Base-by-base conservation (phyloP, 2,329 filamentous ascomycete genomes). In the Sarocladiaceae sp. region DNA sequence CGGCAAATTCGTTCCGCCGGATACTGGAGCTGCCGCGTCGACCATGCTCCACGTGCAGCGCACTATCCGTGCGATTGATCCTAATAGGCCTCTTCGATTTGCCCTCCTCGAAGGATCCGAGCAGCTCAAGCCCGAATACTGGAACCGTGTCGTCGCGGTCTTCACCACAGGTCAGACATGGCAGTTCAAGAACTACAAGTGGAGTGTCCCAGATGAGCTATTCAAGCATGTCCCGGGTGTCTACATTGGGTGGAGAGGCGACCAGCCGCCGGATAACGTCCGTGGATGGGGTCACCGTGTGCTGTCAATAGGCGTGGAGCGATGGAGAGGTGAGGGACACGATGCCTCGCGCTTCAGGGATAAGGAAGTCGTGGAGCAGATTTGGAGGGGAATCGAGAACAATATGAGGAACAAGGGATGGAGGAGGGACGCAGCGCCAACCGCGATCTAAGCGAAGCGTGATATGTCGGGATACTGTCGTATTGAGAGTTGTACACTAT, bases 151-250 rank as follows among this genome's bases (percentile, higher is more conserved):
- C 6, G 94, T 97, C 2, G 94, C 89, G 12, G 92, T 99, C 53
- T 97, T 99, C 72, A 99, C 94, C 0, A 99, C 94, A 0, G 94
- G 94, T 29, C 94, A 99, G 73, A 85, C 87, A 10, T 99, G 94
- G 94, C 94, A 99, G 71, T 99, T 99, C 74, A 96, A 97, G 73
- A 88, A 84, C 59, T 99, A 99, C 80, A 96, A 96, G 71, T 99
- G 94, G 90, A 86, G 86, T 59, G 86, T 87, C 52, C 89, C 94
- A 0, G 80, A 84, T 13, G 94, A 97, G 64, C 77, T 99, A 48
- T 99, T 99, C 74, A 83, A 84, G 59, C 89, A 97, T 64, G 88
- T 90, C 2, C 77, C 90, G 13, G 94, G 94, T 52, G 76, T 99
- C 48, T 96, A 90, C 64, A 84, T 99, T 2, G 94, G 94, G 3